These are phyloP conservation scores for Coemansia sp. DNA, from an alignment of 192 early-diverging fungal species.

Conservation along the genomic window DNA sequence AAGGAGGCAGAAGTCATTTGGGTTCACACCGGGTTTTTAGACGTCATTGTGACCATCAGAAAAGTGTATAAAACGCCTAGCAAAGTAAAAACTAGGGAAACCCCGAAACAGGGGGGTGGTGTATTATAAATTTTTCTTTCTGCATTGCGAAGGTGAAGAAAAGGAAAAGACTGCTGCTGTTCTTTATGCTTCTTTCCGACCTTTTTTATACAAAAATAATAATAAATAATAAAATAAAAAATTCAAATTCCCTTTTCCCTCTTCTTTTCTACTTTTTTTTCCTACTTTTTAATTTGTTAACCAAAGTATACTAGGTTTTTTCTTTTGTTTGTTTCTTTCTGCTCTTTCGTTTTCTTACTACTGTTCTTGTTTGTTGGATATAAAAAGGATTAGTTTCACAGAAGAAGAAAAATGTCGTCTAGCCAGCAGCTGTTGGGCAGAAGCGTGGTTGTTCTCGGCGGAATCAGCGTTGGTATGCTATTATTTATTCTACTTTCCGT, in stretches of 20 bases:
- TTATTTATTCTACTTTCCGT: too few relatives aligned
- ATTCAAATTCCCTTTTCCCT: constrained; percentile 1
- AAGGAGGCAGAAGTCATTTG: too few relatives aligned
- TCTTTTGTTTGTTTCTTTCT: constrained; percentile 9
- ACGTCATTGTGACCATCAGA: too few relatives aligned
- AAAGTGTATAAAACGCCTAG: too few relatives aligned
- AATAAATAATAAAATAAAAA: neutral
- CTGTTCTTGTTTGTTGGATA: constrained; percentile 6
- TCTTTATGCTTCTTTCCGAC: constrained; percentile 3
- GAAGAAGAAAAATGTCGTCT: constrained; percentile 14
- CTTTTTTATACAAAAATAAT: constrained; percentile 1
- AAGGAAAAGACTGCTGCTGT: constrained; percentile 2
- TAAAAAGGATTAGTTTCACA: too few relatives aligned
- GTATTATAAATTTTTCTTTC: neutral
- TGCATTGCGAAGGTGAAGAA: neutral
- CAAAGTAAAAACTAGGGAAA: too few relatives aligned
- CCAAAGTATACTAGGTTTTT: constrained; percentile 2
- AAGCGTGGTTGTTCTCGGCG: constrained; percentile 45
- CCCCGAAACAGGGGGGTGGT: too few relatives aligned
- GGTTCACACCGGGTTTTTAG: too few relatives aligned
- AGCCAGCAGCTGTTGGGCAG: constrained; percentile 36
- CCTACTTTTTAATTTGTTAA: neutral
- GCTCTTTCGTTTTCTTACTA: neutral
- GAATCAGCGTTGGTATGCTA: constrained; percentile 36
- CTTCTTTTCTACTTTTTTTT: constrained; percentile 8